phyloP scores from a whole-genome alignment of 768 basidiomycete genomes.

The Galerina sulciceps region DNA sequence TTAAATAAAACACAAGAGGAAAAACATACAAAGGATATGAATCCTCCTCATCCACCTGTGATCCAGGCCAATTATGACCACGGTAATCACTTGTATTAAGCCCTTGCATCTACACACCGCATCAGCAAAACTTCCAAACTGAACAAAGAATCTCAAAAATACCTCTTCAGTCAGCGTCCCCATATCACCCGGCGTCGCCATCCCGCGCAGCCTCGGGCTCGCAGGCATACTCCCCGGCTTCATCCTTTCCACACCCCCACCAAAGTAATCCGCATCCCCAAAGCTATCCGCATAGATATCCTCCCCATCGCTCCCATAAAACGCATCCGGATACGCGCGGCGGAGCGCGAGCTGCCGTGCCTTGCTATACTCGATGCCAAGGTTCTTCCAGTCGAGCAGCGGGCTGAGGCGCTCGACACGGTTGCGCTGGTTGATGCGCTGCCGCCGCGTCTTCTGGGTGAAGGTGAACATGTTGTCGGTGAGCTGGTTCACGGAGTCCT shows the following conservation, averaged over 20 bases:
- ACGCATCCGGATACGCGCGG: conserved; percentile 94
- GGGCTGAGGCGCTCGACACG: conserved; percentile 94
- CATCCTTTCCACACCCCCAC: conserved; percentile 68
- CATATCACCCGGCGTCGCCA: conserved; percentile 92
- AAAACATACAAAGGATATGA: conserved; percentile 82
- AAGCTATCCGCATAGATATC: conserved; percentile 38
- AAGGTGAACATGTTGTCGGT: conserved; percentile 77
- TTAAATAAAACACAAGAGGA: conserved; percentile 2
- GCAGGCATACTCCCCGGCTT: conserved; percentile 81
- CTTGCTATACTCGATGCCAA: conserved; percentile 97
- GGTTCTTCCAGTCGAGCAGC: conserved; percentile 96
- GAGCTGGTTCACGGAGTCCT: conserved; percentile 89
- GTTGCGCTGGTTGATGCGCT: conserved; percentile 98
- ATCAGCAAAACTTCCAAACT: neutral
- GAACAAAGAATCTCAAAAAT: neutral
- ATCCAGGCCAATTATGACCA: conserved; percentile 63
- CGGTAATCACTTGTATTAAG: conserved; percentile 87
- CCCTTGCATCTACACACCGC: conserved; percentile 69
- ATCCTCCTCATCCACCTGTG: conserved; percentile 85
- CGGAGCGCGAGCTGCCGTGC: conserved; percentile 89
- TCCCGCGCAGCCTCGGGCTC: conserved; percentile 83
- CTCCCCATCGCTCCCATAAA: conserved; percentile 63
- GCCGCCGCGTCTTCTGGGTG: conserved; percentile 84
- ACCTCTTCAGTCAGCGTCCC: conserved; percentile 88
- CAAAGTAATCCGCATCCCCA: conserved; percentile 49